Base-by-base conservation (phyloP, 257 asterid genomes). In the Primulina huaijiensis region DNA sequence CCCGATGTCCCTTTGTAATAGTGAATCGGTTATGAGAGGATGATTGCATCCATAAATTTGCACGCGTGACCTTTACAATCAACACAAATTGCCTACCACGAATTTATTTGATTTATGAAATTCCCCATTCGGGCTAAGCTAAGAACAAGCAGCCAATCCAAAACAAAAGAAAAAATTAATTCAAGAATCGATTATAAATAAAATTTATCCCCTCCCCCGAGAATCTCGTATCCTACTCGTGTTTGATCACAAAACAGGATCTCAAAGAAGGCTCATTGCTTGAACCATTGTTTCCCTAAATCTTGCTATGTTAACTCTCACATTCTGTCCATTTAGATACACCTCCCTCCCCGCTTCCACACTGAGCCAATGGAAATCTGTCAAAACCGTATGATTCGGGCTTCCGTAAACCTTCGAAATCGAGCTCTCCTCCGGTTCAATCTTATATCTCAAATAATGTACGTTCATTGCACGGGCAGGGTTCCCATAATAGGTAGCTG, bases 351-450 rank as follows among this genome's bases (percentile, higher is more conserved):
- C 82, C 31, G 78, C 80, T 62, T 64, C 33, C 16, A 74, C 65
- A 16, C 31, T 14, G 85, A 75, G 7, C 67, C 43, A 2, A 2
- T 71, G 0, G 99, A 50, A 96, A 38, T 93, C 87, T 0, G 64
- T 67, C 5, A 93, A 56, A 6, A 85, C 88, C 2, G 75, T 83
- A 72, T 87, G 95, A 30, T 80, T 73, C 23, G 72, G 67, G n/a
- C 79, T 67, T 1, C 82, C 79, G 19, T 86, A 93, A 0, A 84
- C 75, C 34, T 78, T 83, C n/a, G 72, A 72, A 31, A 90, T 76
- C 12, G 97, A 90, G 77, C 99, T 93, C 64, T 93, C 99, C 52
- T 73, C 84, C 0, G 95, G 84, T 50, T 82, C 89, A 67, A 90
- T 81, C 82, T 82, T 78, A 77, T 93, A 93, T 56, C 91, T 83